A percentile compares a stretch with the other conserved stretches of the same genome.
Evolutionary conservation across 78 protist species (phyloP).

Genomic region (Chrysochromulina parva): DNA sequence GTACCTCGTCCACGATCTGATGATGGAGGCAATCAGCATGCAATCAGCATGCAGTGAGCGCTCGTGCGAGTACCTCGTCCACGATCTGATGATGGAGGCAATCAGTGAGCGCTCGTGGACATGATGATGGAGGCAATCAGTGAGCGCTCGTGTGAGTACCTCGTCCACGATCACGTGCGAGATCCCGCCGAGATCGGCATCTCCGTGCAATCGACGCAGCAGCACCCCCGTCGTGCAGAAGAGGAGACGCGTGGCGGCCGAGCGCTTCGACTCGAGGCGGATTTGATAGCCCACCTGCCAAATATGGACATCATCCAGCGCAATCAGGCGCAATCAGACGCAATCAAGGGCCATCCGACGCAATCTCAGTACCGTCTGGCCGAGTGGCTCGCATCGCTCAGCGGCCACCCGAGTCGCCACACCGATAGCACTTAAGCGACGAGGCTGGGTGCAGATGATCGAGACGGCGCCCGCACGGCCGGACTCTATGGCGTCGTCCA

Average conservation of each 20-base stretch:
- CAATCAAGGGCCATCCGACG: too few relatives aligned
- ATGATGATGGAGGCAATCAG: too few relatives aligned
- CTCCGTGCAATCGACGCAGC: slow-evolving; percentile 44
- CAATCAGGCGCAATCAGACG: too few relatives aligned
- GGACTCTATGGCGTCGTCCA: slow-evolving; percentile 50
- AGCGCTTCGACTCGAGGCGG: slow-evolving; percentile 25
- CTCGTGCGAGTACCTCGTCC: not conserved
- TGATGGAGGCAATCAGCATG: too few relatives aligned
- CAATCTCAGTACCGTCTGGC: not conserved
- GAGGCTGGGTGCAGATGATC: slow-evolving; percentile 91
- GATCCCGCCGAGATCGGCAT: not conserved
- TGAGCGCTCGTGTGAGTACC: not conserved
- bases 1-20: too few relatives aligned
- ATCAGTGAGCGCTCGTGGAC: not conserved
- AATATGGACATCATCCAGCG: not conserved
- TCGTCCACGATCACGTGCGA: slow-evolving; percentile 28
- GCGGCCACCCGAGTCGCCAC: slow-evolving; percentile 85
- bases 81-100: not conserved
- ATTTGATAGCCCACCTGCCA: slow-evolving; percentile 7
- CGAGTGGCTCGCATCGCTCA: slow-evolving; percentile 62
- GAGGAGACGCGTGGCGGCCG: slow-evolving; percentile 36
- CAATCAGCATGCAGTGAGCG: not conserved
- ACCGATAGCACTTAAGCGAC: slow-evolving; percentile 83
- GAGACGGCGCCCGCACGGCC: not conserved
- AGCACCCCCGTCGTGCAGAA: slow-evolving; percentile 85